Conservation (phyloP, 73 alveolate genomes). For the Paramecium tetraurelia region DNA sequence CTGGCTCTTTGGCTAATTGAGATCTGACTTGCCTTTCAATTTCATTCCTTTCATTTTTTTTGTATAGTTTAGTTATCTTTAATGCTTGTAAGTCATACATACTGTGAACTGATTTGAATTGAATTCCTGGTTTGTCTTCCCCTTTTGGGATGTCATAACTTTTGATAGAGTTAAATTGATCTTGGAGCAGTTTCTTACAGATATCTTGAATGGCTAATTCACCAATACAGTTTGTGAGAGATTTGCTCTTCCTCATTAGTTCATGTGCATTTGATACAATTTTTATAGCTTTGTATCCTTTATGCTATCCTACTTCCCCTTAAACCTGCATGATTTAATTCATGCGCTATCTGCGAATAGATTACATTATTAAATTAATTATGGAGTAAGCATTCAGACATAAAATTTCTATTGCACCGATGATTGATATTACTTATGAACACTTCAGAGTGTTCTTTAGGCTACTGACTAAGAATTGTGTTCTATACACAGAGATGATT, state of each 20-base stretch:
- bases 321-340: neutral
- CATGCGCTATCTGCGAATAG: slow-evolving; percentile 28
- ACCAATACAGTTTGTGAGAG: neutral
- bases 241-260: neutral
- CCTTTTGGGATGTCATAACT: neutral
- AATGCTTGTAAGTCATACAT: slow-evolving; percentile 14
- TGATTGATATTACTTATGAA: slow-evolving; percentile 70
- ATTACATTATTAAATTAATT: neutral
- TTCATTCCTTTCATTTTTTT: neutral
- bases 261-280: neutral
- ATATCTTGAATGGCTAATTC: slow-evolving; percentile 16
- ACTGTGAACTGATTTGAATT: slow-evolving; percentile 4
- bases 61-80: neutral
- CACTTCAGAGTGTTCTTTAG: slow-evolving; percentile 70
- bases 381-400: slow-evolving; percentile 27
- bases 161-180: neutral
- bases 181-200: neutral
- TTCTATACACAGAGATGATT: slow-evolving; percentile 37
- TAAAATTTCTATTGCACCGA: slow-evolving; percentile 65
- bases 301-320: neutral
- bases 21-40: neutral
- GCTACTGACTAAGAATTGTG: slow-evolving; percentile 47
- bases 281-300: neutral
- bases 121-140: neutral
- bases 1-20: neutral